Percentiles rank a stretch among this genome's conserved stretches.
Conservation (phyloP, 2,329 filamentous ascomycete species). For the Emmonsiellopsis sp. region DNA sequence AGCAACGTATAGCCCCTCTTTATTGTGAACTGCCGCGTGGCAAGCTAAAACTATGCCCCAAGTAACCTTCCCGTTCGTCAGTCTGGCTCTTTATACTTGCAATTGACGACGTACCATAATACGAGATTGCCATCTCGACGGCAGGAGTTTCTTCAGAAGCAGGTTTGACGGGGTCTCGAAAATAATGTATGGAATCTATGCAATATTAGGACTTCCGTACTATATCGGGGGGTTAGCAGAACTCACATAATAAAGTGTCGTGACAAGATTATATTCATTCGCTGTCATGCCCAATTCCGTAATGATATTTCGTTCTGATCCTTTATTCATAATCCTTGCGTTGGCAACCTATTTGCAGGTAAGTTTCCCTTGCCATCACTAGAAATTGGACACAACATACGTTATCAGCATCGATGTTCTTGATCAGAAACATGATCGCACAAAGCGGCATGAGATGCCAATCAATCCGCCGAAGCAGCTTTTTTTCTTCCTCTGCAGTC, state of each 20-base stretch:
- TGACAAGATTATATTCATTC: conserved; percentile 35
- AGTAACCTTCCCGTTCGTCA: too few relatives aligned
- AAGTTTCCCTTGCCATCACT: neutral
- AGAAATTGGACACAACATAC: conserved; percentile 9
- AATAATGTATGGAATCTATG: too few relatives aligned
- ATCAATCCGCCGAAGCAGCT: conserved; percentile 35
- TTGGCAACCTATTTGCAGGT: neutral
- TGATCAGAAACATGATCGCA: conserved; percentile 23
- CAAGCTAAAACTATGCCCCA: too few relatives aligned
- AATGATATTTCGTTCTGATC: conserved; percentile 23
- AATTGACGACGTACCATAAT: conserved; percentile 17
- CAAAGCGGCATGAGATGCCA: conserved; percentile 36
- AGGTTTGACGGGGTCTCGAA: neutral
- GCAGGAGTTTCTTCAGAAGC: neutral
- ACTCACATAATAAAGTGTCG: conserved; percentile 31
- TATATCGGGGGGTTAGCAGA: neutral
- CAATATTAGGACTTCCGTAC: neutral
- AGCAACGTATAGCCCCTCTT: too few relatives aligned
- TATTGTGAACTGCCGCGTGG: too few relatives aligned
- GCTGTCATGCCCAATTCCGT: conserved; percentile 32
- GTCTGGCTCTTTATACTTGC: neutral
- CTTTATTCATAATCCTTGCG: neutral
- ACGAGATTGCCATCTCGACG: conserved; percentile 22
- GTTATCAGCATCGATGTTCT: conserved; percentile 25
- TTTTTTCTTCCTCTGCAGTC: conserved; percentile 37